phyloP scores from a whole-genome alignment of 73 alveolate species.

The Paramecium tetraurelia region DNA sequence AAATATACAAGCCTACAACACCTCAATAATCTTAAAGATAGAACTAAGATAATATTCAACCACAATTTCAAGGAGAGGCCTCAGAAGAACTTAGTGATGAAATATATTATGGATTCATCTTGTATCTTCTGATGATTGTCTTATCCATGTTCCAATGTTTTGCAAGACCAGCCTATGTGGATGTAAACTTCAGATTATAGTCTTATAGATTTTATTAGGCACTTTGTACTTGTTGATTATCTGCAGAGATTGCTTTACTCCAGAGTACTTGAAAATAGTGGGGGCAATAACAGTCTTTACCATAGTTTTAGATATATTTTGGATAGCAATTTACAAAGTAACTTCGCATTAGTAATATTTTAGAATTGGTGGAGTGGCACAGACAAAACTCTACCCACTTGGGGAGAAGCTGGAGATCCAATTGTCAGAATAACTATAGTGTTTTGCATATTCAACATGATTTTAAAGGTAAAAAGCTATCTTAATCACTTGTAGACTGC shows the following conservation, averaged over 20 bases:
- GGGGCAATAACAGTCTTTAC: background rate
- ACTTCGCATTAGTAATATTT: background rate
- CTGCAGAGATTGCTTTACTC: slow-evolving; percentile 4
- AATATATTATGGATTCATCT: slow-evolving; percentile 16
- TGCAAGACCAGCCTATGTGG: slow-evolving; percentile 52
- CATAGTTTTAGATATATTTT: background rate
- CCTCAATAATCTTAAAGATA: background rate
- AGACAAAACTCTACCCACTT: background rate
- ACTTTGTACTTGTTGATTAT: background rate
- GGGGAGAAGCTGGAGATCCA: slow-evolving; percentile 53
- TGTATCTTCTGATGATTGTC: background rate
- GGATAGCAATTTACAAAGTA: background rate
- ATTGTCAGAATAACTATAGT: slow-evolving; percentile 1
- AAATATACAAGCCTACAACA: background rate
- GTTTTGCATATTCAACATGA: slow-evolving; percentile 10
- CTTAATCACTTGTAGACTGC: background rate
- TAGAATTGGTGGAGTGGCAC: slow-evolving; percentile 54
- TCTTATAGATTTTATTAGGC: background rate
- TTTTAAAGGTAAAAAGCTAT: background rate
- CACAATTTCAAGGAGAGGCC: background rate
- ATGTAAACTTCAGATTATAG: background rate
- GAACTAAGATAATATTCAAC: background rate
- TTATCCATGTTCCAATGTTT: background rate
- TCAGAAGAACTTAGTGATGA: slow-evolving; percentile 15
- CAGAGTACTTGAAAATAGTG: background rate